A percentile compares a stretch with the other conserved stretches of the same genome.
Evolutionary conservation across 352 stramenopile genomes (phyloP).

Genomic region (Globisporangium spinosum): DNA sequence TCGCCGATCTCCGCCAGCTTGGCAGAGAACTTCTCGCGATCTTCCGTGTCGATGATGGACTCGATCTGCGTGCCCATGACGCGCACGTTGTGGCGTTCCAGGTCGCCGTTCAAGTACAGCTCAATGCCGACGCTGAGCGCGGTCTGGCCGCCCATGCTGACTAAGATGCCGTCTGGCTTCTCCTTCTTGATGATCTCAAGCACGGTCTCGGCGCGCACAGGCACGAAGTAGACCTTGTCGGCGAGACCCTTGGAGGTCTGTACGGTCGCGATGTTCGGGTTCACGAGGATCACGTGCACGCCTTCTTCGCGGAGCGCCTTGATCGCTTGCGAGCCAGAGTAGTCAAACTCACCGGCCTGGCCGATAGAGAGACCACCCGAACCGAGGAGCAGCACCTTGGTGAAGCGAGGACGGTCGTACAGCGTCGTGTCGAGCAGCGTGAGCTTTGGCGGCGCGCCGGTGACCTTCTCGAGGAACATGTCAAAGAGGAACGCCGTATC

Average conservation of each 20-base stretch:
- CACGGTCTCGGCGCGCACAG: slow-evolving; percentile 92
- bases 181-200: slow-evolving; percentile 80
- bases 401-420: slow-evolving; percentile 69
- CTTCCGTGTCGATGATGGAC: slow-evolving; percentile 93
- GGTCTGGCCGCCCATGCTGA: slow-evolving; percentile 95
- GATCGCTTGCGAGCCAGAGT: slow-evolving; percentile 96
- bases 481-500: slow-evolving; percentile 98
- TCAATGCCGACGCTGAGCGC: slow-evolving; percentile 96
- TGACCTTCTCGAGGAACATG: slow-evolving; percentile 93
- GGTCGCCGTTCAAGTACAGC: slow-evolving; percentile 91
- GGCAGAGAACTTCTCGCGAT: slow-evolving; percentile 92
- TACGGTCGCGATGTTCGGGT: slow-evolving; percentile 99
- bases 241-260: slow-evolving; percentile 95
- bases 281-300: slow-evolving; percentile 98
- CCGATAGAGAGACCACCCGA: slow-evolving; percentile 97
- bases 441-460: slow-evolving; percentile 64
- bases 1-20: slow-evolving; percentile 94
- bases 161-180: slow-evolving; percentile 87
- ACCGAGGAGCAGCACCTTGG: slow-evolving; percentile 97
- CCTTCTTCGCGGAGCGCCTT: slow-evolving; percentile 98
- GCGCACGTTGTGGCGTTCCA: slow-evolving; percentile 76
- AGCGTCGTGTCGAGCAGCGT: slow-evolving; percentile 80
- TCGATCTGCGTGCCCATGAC: slow-evolving; percentile 94
- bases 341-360: slow-evolving; percentile 98
- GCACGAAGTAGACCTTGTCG: slow-evolving; percentile 98